phyloP scores from a whole-genome alignment of 441 rosid species.

The Euphorbia celastroides region DNA sequence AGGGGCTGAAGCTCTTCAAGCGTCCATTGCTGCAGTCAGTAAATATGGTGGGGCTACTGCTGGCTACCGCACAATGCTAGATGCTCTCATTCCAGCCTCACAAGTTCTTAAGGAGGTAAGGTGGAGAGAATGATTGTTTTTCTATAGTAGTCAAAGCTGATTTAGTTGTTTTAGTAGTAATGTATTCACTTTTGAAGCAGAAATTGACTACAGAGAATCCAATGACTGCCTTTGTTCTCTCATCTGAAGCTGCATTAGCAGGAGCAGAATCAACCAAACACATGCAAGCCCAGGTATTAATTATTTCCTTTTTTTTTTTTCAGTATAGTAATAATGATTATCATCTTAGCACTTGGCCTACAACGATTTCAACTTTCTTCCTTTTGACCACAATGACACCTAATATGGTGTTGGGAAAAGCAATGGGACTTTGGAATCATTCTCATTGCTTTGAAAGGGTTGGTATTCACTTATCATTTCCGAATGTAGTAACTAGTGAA shows the following conservation, averaged over 20 bases:
- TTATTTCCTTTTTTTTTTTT: slow-evolving; percentile 9
- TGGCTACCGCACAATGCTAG: slow-evolving; percentile 84
- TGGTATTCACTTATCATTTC: background rate
- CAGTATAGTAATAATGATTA: background rate
- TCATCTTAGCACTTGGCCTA: background rate
- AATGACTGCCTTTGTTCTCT: slow-evolving; percentile 55
- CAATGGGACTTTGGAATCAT: background rate
- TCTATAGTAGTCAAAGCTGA: slow-evolving; percentile 1
- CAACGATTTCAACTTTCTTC: background rate
- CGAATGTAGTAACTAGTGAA: background rate
- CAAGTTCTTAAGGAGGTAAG: slow-evolving; percentile 72
- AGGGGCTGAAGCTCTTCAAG: slow-evolving; percentile 90
- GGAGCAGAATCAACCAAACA: slow-evolving; percentile 91
- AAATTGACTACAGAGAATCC: slow-evolving; percentile 74
- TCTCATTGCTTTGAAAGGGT: background rate
- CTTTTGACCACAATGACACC: too few species aligned
- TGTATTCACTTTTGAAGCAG: slow-evolving; percentile 34
- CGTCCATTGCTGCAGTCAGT: slow-evolving; percentile 79
- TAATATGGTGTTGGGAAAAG: background rate
- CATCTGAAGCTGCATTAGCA: slow-evolving; percentile 75
- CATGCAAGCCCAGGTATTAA: slow-evolving; percentile 88
- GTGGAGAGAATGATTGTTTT: slow-evolving; percentile 1
- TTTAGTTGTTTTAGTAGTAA: slow-evolving; percentile 1
- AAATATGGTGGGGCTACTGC: slow-evolving; percentile 92
- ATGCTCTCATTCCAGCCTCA: slow-evolving; percentile 93